Base-by-base conservation (phyloP, 164 flowering plant genomes). In the Dillenia suffruticosa region DNA sequence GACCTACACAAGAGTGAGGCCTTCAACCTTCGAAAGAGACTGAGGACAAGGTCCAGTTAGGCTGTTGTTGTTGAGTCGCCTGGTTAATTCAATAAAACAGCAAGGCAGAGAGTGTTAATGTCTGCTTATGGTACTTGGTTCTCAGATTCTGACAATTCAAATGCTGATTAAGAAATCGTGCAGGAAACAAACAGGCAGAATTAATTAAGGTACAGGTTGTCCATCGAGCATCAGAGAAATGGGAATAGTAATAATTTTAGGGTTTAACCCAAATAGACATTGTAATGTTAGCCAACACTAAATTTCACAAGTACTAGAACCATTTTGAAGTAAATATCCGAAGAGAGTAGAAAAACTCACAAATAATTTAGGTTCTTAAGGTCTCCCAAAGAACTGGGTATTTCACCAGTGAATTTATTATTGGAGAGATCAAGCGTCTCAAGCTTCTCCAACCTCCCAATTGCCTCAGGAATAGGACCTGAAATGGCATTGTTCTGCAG, bases 11-110 rank as follows among this genome's bases (percentile, higher is more conserved):
- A 94, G 96, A 24, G 87, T 84, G 58, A 91, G 92, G 62, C 93
- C 88, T 55, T 76, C 70, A 63, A 94, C 64, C 9, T 74, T 65
- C 60, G 91, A 80, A 44, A 94, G 71, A 62, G 97, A 76, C 16
- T 81, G 84, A 0, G 97, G 98, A 59, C 78, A 81, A 10, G 79
- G 72, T 63, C 98, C 95, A 22, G 84, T 73, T 63, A 94, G 93
- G 76, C 95, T 90, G 70, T 94, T 94, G 79, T 93, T 93, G 73
- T 85, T 90, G 59, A 94, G 79, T 49, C 86, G 85, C 77, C 99
- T 94, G 89, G 65, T 68, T 70, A 69, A 74, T 62, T 68, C 79
- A 76, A 46, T 68, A 56, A 63, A 62, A 19, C 44, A 50, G 49
- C 61, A 17, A 53, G 7, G 62, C 9, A 51, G 57, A 57, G 40